Evolutionary conservation across 352 stramenopile genomes (phyloP), one percentile per base, ranked within the genome.

Genomic region (Achlya hypogyna): DNA sequence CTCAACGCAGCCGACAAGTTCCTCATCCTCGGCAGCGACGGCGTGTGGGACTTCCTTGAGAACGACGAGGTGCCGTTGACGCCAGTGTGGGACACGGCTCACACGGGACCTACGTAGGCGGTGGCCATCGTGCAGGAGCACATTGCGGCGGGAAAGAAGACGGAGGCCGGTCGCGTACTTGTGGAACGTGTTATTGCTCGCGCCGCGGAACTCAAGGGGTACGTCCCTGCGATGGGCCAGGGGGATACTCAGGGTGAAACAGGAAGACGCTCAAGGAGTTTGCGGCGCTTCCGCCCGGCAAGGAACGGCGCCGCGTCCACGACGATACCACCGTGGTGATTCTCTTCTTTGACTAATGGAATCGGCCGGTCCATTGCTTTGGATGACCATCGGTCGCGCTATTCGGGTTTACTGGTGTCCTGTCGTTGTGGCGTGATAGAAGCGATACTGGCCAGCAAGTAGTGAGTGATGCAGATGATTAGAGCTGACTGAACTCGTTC

Each of bases 11-110:
- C 72, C 53, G 96, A 99, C 74, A 87, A 98, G 78, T 99, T 99
- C 75, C 74, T 99, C 53, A 88, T 99, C 53, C 89, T 99, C 42
- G 91, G 82, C 27, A 98, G 95, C 71, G 97, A 99, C 77, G 96
- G 96, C 14, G 75, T 99, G n/a, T 99, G 96, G 96, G 96, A 99
- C 77, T 96, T 97, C 51, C 78, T 98, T 47, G 88, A 72, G 67
- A 98, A 98, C 72, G 84, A 98, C 74, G 96, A 99, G 43, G 60
- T 67, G 8, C 25, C n/a, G n/a, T n/a, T n/a, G n/a, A n/a, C n/a
- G n/a, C n/a, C n/a, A n/a, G n/a, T n/a, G n/a, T n/a, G n/a, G n/a
- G n/a, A n/a, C n/a, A n/a, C n/a, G n/a, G n/a, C n/a, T n/a, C n/a
- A n/a, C n/a, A n/a, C n/a, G n/a, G n/a, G n/a, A n/a, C n/a, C n/a